Evolutionary conservation across 75 land plant genomes (phyloP).

Genomic region (Adiantum capillusveneris): DNA sequence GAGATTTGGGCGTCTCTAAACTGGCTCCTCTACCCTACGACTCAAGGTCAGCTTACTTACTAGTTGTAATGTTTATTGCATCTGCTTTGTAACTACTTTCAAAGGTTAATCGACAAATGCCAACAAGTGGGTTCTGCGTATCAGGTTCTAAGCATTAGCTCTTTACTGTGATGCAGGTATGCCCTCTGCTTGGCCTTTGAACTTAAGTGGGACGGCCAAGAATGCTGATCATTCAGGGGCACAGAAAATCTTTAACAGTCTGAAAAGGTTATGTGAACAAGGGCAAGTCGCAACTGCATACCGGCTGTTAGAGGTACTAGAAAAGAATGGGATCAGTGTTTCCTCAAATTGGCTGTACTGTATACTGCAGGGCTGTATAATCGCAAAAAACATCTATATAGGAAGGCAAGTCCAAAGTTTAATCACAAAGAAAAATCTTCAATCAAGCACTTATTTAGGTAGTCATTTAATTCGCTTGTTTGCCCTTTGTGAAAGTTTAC

Average conservation of each 20-base stretch:
- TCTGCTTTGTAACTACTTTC: too few species aligned
- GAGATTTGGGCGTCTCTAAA: too few species aligned
- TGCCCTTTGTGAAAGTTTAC: not conserved
- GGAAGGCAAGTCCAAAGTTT: not conserved
- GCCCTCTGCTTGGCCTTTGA: too few species aligned
- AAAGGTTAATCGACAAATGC: too few species aligned
- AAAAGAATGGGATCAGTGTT: not conserved
- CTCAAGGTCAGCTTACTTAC: too few species aligned
- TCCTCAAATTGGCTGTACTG: conserved; percentile 1
- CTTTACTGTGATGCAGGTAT: too few species aligned
- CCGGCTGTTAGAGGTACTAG: not conserved
- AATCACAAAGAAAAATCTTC: not conserved
- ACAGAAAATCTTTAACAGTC: not conserved
- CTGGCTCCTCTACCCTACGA: too few species aligned
- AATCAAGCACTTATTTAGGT: not conserved
- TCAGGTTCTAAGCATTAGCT: too few species aligned
- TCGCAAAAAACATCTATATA: not conserved
- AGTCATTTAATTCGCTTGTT: not conserved
- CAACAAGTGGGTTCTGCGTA: too few species aligned
- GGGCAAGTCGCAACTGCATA: not conserved
- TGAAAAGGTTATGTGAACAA: not conserved
- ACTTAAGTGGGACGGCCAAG: too few species aligned
- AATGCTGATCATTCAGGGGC: too few species aligned
- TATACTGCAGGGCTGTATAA: not conserved
- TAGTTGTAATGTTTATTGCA: too few species aligned